Base-by-base conservation (phyloP, 2,329 filamentous ascomycete genomes). In the Chalaropsis ovoidea region DNA sequence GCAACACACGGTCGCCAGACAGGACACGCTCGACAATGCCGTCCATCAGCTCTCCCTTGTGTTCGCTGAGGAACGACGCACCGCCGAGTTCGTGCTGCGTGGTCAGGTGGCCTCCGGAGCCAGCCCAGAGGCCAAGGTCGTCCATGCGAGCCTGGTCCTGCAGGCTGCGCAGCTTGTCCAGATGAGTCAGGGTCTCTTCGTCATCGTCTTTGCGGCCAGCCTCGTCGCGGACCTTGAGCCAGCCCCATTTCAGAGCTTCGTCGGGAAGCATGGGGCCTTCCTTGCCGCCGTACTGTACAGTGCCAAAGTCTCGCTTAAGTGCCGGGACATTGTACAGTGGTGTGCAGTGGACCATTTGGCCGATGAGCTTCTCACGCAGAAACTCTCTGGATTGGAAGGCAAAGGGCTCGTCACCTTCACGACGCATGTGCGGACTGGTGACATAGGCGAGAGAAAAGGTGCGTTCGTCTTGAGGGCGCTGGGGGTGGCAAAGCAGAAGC, bases 311-410 rank as follows among this genome's bases (percentile, higher is more conserved):
- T 70, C 91, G 87, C 69, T 89, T 87, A 54, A 85, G 88, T 65
- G 86, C 88, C 17, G 93, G 91, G 68, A 97, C 88, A 68, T 87
- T 89, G 78, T 99, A 97, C 64, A 92, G 81, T 54, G 95, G 81
- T 67, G 85, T 85, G 80, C 93, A 96, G 71, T 92, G 86, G 69
- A 99, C 81, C 35, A 86, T 82, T 76, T 96, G 96, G 73, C 93
- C 93, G 66, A 97, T 88, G 49, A 87, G 82, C 63, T 92, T 80
- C 70, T 87, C 86, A 72, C 94, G 88, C 68, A 99, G 83, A 75
- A 89, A 94, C 77, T 99, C 94, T 73, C 94, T 90, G 68, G 94
- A 96, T 76, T 94, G 88, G 76, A 96, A 99, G 67, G 90, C 91
- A 73, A 88, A 95, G 45, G 88, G 86, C 82, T 96, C 92, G 72